Conservation (phyloP, 208 protist species). For the Acanthamoeba divionensis region DNA sequence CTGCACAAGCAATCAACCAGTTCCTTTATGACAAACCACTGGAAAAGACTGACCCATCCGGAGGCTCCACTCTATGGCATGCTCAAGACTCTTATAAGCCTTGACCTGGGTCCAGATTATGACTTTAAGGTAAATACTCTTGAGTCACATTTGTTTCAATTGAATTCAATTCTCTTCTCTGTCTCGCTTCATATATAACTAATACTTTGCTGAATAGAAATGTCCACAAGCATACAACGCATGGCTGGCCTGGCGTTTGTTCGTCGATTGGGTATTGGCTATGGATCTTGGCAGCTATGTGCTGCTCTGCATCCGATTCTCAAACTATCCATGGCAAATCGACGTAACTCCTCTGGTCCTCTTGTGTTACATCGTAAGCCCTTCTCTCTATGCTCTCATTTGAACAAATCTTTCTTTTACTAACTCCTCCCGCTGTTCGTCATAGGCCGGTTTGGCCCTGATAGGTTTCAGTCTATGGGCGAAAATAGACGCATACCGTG, state of each 20-base stretch:
- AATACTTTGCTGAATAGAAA: slow-evolving; percentile 9
- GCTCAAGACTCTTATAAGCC: slow-evolving; percentile 44
- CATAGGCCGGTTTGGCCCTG: neutral
- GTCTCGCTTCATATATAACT: neutral
- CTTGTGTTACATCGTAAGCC: slow-evolving; percentile 29
- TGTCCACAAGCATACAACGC: slow-evolving; percentile 85
- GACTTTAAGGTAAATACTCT: slow-evolving; percentile 63
- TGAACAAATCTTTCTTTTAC: neutral
- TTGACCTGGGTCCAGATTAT: slow-evolving; percentile 70
- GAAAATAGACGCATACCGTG: slow-evolving; percentile 92
- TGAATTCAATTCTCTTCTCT: neutral
- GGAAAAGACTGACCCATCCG: neutral
- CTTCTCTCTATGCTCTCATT: slow-evolving; percentile 65
- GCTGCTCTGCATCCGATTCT: slow-evolving; percentile 70
- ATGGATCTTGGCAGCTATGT: slow-evolving; percentile 89
- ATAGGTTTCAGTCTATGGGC: slow-evolving; percentile 88
- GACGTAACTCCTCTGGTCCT: slow-evolving; percentile 43
- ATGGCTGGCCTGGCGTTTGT: slow-evolving; percentile 90
- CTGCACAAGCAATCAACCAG: slow-evolving; percentile 85
- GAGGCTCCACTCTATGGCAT: slow-evolving; percentile 19
- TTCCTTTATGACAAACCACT: slow-evolving; percentile 49
- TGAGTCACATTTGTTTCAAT: neutral
- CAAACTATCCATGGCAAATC: neutral
- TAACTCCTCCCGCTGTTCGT: neutral
- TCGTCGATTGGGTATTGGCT: slow-evolving; percentile 91